phyloP scores from a whole-genome alignment of 768 basidiomycete genomes.

The Saitozyma podzolica region DNA sequence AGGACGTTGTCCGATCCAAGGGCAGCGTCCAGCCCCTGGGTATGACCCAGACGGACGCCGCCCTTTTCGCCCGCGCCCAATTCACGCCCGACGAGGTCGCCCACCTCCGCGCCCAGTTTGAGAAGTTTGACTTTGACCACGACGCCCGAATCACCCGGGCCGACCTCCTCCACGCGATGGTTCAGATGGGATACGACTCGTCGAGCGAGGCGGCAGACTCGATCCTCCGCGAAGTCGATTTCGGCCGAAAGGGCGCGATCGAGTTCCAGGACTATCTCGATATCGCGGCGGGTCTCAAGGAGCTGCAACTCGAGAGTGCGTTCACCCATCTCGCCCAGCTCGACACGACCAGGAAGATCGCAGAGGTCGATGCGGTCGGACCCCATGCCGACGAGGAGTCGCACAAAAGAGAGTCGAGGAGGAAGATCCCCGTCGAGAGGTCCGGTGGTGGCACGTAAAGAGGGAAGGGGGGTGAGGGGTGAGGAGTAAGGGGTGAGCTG shows the following conservation, averaged over 20 bases:
- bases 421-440: slow-evolving; percentile 61
- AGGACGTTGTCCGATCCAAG: slow-evolving; percentile 37
- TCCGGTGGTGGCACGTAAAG: slow-evolving; percentile 58
- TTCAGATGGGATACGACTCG: slow-evolving; percentile 67
- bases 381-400: slow-evolving; percentile 45
- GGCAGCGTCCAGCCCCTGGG: slow-evolving; percentile 36
- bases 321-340: slow-evolving; percentile 51
- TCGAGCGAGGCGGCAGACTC: slow-evolving; percentile 44
- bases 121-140: slow-evolving; percentile 50
- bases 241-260: slow-evolving; percentile 58
- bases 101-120: slow-evolving; percentile 52
- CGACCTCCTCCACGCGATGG: slow-evolving; percentile 73
- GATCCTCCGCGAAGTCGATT: slow-evolving; percentile 54
- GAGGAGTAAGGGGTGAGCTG: too few relatives aligned
- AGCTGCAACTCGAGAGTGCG: slow-evolving; percentile 51
- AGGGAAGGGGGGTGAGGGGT: not conserved
- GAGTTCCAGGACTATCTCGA: slow-evolving; percentile 86
- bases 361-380: slow-evolving; percentile 64
- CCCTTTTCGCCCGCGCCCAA: slow-evolving; percentile 58
- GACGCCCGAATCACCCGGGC: slow-evolving; percentile 63
- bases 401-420: slow-evolving; percentile 50
- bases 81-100: slow-evolving; percentile 62
- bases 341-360: slow-evolving; percentile 27
- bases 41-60: slow-evolving; percentile 42
- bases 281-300: slow-evolving; percentile 57